Percentiles rank a stretch among this genome's conserved stretches.
phyloP scores from a whole-genome alignment of 192 early-diverging fungal species.

The Physocladia obscura region DNA sequence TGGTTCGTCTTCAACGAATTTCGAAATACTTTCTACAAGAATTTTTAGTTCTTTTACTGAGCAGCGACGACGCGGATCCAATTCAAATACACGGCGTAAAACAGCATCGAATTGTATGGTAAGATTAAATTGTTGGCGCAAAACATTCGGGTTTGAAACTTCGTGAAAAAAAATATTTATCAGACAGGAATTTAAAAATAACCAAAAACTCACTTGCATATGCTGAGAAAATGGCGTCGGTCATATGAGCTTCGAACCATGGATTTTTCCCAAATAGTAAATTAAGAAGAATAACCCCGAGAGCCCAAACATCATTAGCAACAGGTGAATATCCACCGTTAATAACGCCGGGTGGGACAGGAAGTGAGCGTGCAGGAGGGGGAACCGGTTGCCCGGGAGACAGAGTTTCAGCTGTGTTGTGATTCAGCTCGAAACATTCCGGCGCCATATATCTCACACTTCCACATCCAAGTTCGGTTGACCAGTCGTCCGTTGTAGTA shows the following conservation, averaged over 20 bases:
- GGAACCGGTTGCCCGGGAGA: constrained; percentile 46
- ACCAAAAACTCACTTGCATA: constrained; percentile 29
- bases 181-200: not conserved
- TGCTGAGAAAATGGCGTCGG: constrained; percentile 79
- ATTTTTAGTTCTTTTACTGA: constrained; percentile 25
- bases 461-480: constrained; percentile 84
- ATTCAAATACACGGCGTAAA: constrained; percentile 70
- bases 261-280: constrained; percentile 83
- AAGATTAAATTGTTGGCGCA: constrained; percentile 47
- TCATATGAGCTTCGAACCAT: constrained; percentile 56
- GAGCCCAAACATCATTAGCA: constrained; percentile 84
- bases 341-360: constrained; percentile 38
- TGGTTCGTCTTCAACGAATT: constrained; percentile 24
- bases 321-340: constrained; percentile 59
- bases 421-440: constrained; percentile 48
- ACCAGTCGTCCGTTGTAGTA: constrained; percentile 71
- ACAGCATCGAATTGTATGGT: constrained; percentile 69
- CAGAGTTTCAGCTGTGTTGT: constrained; percentile 38
- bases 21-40: not conserved
- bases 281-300: constrained; percentile 89
- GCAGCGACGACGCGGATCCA: constrained; percentile 44
- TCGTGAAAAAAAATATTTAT: not conserved
- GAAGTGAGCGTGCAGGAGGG: constrained; percentile 55
- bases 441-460: constrained; percentile 87
- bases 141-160: constrained; percentile 30